Evolutionary conservation across 192 early-diverging fungal genomes (phyloP).

Genomic region (Oehlia diaphana): DNA sequence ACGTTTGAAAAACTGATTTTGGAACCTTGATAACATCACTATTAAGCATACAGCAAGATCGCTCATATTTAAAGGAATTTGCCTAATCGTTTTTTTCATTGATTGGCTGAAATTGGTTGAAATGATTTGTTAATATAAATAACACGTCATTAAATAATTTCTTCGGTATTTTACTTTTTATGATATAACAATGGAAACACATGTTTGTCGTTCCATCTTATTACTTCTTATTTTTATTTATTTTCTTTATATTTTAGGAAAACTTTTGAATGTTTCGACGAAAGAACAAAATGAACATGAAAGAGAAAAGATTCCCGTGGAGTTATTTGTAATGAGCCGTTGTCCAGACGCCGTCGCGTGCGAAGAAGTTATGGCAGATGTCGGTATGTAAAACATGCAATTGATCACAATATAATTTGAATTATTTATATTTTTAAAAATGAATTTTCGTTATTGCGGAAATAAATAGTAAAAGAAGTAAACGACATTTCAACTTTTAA

Average conservation of each 20-base stretch:
- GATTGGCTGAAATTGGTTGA: no score
- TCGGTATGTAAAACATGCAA: background rate
- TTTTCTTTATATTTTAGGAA: background rate
- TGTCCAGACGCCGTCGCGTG: slow-evolving; percentile 60
- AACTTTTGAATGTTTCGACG: background rate
- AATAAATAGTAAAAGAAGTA: slow-evolving; percentile 37
- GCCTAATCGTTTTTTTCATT: no score
- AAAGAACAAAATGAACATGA: background rate
- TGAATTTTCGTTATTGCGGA: background rate
- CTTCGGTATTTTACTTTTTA: background rate
- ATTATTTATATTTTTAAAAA: background rate
- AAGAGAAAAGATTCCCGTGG: slow-evolving; percentile 43
- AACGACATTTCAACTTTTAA: slow-evolving; percentile 46
- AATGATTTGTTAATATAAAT: no score
- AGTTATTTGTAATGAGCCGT: slow-evolving; percentile 69
- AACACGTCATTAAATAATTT: no score
- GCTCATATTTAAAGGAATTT: no score
- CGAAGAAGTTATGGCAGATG: slow-evolving; percentile 45
- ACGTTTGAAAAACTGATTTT: no score
- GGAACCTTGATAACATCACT: no score
- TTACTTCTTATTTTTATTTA: background rate
- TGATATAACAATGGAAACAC: background rate
- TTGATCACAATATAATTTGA: background rate
- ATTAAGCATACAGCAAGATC: no score
- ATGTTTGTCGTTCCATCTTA: background rate